phyloP scores from a whole-genome alignment of 208 protist genomes.

The Endotrypanum monterogeii region DNA sequence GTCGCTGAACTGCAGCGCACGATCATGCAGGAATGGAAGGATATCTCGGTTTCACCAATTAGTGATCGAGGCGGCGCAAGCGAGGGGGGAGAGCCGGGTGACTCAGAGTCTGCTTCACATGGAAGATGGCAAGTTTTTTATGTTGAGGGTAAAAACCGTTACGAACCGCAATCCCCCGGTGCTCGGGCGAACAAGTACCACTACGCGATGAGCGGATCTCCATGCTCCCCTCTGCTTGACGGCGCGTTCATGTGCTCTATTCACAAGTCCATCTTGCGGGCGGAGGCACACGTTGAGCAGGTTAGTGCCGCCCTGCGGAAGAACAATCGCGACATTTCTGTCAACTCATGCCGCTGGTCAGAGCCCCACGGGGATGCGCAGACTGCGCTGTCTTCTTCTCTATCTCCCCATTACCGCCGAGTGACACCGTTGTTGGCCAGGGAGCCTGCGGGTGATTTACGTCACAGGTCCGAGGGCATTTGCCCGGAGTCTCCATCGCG shows the following conservation, averaged over 20 bases:
- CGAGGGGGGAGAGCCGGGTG: not conserved
- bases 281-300: slow-evolving; percentile 56
- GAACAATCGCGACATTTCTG: not conserved
- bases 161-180: not conserved
- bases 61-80: not conserved
- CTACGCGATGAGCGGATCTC: not conserved
- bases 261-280: slow-evolving; percentile 41
- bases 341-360: not conserved
- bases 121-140: not conserved
- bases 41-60: not conserved
- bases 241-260: slow-evolving; percentile 41
- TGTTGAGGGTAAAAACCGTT: slow-evolving; percentile 8
- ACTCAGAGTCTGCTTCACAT: not conserved
- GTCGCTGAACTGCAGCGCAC: slow-evolving; percentile 7
- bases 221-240: not conserved
- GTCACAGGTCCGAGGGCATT: not conserved
- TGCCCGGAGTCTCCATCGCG: not conserved
- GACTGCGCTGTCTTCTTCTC: not conserved
- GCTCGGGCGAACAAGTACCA: not conserved
- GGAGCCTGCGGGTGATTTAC: not conserved
- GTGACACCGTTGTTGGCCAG: not conserved
- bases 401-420: too few species aligned
- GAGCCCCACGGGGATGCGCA: too few species aligned
- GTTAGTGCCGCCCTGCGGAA: slow-evolving; percentile 12
- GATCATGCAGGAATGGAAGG: not conserved